These are phyloP conservation scores for Dothistroma septosporum DNA, from an alignment of 2,329 filamentous ascomycete genomes.

Conservation along the genomic window DNA sequence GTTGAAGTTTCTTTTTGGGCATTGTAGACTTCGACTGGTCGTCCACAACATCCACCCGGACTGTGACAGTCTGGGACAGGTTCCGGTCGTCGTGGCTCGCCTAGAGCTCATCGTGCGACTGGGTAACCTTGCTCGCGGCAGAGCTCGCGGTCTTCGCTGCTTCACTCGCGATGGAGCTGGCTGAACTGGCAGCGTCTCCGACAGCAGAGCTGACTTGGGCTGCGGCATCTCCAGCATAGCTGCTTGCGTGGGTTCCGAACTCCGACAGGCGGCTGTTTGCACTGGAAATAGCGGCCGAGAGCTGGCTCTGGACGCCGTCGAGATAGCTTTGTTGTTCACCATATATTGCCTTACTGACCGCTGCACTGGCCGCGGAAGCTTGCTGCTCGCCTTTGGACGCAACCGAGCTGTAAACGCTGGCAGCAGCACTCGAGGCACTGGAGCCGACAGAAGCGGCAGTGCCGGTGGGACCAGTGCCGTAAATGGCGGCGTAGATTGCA, in stretches of 20 bases:
- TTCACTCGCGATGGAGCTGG: constrained; percentile 28
- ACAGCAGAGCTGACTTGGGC: constrained; percentile 39
- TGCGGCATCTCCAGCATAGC: constrained; percentile 29
- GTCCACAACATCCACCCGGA: too few species aligned
- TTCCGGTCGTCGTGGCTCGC: background rate
- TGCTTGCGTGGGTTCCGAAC: constrained; percentile 35
- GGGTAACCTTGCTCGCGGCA: constrained; percentile 35
- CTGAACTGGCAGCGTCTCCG: constrained; percentile 46
- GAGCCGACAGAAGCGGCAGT: constrained; percentile 38
- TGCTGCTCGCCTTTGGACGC: constrained; percentile 45
- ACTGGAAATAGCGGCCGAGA: constrained; percentile 42
- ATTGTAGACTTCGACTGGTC: too few species aligned
- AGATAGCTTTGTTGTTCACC: constrained; percentile 51
- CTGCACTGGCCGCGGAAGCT: constrained; percentile 43
- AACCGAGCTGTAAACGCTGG: constrained; percentile 44
- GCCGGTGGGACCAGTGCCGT: constrained; percentile 49
- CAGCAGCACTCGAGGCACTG: constrained; percentile 41
- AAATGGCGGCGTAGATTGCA: constrained; percentile 55
- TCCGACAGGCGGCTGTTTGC: constrained; percentile 43
- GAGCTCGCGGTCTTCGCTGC: constrained; percentile 34
- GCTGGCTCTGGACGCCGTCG: constrained; percentile 42
- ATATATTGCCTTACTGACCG: constrained; percentile 45
- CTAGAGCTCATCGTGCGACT: constrained; percentile 52
- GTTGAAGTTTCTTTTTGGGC: background rate
- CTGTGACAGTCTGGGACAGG: background rate